A percentile compares a stretch with the other conserved stretches of the same genome.
Conservation (phyloP, 2,329 filamentous ascomycete species). For the Colletotrichum orchidophilum region DNA sequence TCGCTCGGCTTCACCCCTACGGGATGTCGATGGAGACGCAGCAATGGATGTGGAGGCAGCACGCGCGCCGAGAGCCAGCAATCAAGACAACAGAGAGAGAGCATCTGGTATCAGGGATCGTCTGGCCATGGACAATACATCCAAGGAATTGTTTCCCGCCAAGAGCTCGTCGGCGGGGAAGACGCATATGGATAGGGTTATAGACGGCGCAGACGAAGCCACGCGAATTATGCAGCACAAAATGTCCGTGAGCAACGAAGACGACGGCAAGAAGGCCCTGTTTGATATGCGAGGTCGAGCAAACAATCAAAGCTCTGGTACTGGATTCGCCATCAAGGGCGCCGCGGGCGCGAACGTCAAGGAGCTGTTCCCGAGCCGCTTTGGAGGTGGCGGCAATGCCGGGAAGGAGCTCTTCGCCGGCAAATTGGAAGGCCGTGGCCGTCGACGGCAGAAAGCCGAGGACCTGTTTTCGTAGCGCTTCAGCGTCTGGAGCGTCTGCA, state of each 20-base stretch:
- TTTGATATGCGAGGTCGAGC: slow-evolving; percentile 71
- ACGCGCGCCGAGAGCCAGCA: slow-evolving; percentile 41
- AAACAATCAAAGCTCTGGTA: slow-evolving; percentile 53
- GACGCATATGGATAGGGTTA: slow-evolving; percentile 46
- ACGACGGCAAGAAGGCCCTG: slow-evolving; percentile 47
- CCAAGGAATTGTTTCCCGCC: slow-evolving; percentile 52
- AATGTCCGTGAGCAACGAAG: slow-evolving; percentile 41
- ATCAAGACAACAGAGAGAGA: slow-evolving; percentile 45
- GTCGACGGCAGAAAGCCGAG: slow-evolving; percentile 73
- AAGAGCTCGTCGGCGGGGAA: slow-evolving; percentile 44
- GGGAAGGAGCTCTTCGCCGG: slow-evolving; percentile 77
- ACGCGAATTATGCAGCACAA: slow-evolving; percentile 37
- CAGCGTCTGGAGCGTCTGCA: too few relatives aligned
- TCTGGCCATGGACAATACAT: slow-evolving; percentile 41
- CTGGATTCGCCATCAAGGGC: slow-evolving; percentile 74
- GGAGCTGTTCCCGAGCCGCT: slow-evolving; percentile 76
- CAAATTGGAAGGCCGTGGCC: slow-evolving; percentile 65
- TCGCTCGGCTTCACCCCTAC: slow-evolving; percentile 62
- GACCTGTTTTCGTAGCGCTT: slow-evolving; percentile 71
- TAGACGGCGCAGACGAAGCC: slow-evolving; percentile 35
- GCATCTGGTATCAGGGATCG: slow-evolving; percentile 47
- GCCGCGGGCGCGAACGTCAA: slow-evolving; percentile 60
- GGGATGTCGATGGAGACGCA: slow-evolving; percentile 53
- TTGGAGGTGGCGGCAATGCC: slow-evolving; percentile 59
- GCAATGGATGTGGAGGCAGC: slow-evolving; percentile 44